Conservation (phyloP, 2,329 filamentous ascomycete genomes). For the Biscogniauxia sp. region DNA sequence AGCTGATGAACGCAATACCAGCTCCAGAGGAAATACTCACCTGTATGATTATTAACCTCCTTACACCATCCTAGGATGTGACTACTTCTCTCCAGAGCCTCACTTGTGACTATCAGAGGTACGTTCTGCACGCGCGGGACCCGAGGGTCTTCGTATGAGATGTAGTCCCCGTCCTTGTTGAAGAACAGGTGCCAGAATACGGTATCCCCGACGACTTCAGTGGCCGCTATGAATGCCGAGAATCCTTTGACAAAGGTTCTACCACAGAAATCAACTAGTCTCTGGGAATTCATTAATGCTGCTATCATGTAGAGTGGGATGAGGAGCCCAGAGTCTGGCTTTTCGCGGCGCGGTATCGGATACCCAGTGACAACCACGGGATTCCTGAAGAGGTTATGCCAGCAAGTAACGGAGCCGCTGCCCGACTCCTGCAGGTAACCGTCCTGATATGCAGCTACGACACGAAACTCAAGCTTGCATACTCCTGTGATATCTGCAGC, state of each 20-base stretch:
- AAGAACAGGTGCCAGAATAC: conserved; percentile 31
- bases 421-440: not conserved
- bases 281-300: conserved; percentile 11
- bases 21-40: too few species aligned
- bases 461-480: not conserved
- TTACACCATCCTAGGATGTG: conserved; percentile 34
- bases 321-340: conserved; percentile 28
- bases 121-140: not conserved
- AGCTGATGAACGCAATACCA: too few species aligned
- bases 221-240: conserved; percentile 29
- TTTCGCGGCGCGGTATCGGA: conserved; percentile 22
- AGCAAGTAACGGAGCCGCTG: not conserved
- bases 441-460: not conserved
- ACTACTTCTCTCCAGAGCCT: conserved; percentile 16
- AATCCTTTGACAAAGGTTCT: conserved; percentile 32
- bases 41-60: too few species aligned
- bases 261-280: conserved; percentile 22
- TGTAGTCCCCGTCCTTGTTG: conserved; percentile 20
- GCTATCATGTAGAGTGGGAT: conserved; percentile 29
- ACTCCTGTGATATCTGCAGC: not conserved
- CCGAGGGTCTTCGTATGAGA: conserved; percentile 21
- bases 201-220: conserved; percentile 10
- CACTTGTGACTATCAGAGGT: not conserved
- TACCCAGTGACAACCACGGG: conserved; percentile 29
- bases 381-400: conserved; percentile 22